Base-by-base conservation (phyloP, 129 eudicot species). In the Centaurea solstitialis region DNA sequence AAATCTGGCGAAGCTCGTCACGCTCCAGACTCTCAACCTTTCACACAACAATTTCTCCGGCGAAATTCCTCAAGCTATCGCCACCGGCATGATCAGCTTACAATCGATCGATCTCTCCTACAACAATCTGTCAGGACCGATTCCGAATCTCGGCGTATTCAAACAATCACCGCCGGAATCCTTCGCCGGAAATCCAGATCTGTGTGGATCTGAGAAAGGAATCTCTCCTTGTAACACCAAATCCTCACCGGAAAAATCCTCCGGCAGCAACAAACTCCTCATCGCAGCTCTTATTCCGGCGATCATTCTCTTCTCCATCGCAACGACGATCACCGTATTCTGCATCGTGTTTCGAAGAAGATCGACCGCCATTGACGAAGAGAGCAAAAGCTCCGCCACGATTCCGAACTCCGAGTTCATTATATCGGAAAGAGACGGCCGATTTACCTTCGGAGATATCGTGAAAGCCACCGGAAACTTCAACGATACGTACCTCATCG, bases 401-500 rank as follows among this genome's bases (percentile, higher is more conserved):
- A 18, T 4, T 28, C 84, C 83, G 50, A 38, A 24, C 74, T 85
- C 83, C 5, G 92, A 90, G 64, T 77, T 77, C 18, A 59, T 90
- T 65, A 79, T 92, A 33, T 94, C 97, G 97, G 97, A 79, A 74
- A 82, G 72, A 79, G 90, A 91, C 53, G 78, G 83, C 5, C 91
- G 74, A 65, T 83, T 92, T 40, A 86, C 96, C 6, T 92, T 94
- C 68, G 68, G 87, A 13, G 99, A 95, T 12, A 89, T 95, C 71
- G 91, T 82, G 21, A 84, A 89, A 82, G 94, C 98, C 74, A 95
- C 99, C 53, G 92, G 86, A 72, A 85, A 91, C 89, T 95, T 95
- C 79, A 81, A 73, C 57, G 97, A 89, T 3, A 74, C 72, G 76
- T 83, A 86, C 73, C 91, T 97, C 87, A 89, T 95, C 12, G 99